Base-by-base conservation (phyloP, 2,329 filamentous ascomycete genomes). In the Fusarium torulosum region DNA sequence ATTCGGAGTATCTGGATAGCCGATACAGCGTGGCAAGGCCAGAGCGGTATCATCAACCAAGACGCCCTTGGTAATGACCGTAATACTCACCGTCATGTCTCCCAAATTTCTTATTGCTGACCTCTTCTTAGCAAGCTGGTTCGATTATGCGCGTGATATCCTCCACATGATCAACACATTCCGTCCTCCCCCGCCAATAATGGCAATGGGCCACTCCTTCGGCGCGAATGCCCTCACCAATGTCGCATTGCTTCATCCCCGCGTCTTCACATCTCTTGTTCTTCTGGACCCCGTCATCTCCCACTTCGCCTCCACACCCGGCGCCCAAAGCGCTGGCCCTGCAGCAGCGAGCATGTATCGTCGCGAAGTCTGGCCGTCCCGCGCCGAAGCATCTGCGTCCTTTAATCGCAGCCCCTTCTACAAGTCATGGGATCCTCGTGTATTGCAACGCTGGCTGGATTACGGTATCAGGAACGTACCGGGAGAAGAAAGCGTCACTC, bases 131-230 rank as follows among this genome's bases (percentile, higher is more conserved):
- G 71, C 71, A 40, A 89, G 88, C 71, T 98, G 94, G 94, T 85
- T 90, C 66, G 95, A 98, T 79, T 90, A 96, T 76, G 82, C 92
- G 44, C 88, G 94, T 45, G 95, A 98, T 77, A 86, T 97, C 6
- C 85, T 96, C 19, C 88, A 95, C 75, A 86, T 97, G 79, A 86
- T 96, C 80, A 97, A 97, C 79, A 84, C 88, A 53, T 95, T 97
- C 79, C 91, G 93, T 41, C 81, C 84, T 86, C 91, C 92, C 14
- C 90, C 91, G 1, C 95, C 95, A 3, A 83, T 97, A 20, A 80
- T 97, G 66, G 94, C 92, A 57, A 79, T 98, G 27, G 95, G 93
- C 17, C 95, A 98, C 80, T 97, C 93, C 71, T 94, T 97, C 83
- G 95, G 95, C 70, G 94, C 86, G 67, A 88, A 87, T 75, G 87